These are phyloP conservation scores for Ceratocystis albifundus DNA, from an alignment of 2,329 filamentous ascomycete species.

Conservation along the genomic window DNA sequence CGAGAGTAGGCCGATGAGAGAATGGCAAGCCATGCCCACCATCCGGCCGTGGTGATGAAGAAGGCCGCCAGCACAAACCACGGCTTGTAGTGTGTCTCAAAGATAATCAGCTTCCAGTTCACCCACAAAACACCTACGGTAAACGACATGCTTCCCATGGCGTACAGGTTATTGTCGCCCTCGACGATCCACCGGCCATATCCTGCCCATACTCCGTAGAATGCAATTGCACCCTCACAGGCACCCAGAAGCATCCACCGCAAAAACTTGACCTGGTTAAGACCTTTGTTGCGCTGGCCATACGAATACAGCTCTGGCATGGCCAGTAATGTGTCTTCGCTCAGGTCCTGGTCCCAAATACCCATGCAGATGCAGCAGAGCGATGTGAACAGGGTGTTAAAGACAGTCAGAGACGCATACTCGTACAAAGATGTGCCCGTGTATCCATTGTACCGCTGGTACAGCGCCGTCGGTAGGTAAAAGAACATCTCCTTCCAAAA, in stretches of 20 bases:
- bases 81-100: conserved; percentile 70
- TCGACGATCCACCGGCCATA: conserved; percentile 40
- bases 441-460: conserved; percentile 73
- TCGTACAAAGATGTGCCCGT: conserved; percentile 88
- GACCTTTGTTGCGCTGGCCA: conserved; percentile 59
- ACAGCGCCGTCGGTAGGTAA: conserved; percentile 74
- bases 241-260: conserved; percentile 69
- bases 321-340: conserved; percentile 74
- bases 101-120: conserved; percentile 62
- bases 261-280: conserved; percentile 63
- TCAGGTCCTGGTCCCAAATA: conserved; percentile 82
- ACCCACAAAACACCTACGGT: conserved; percentile 60
- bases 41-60: conserved; percentile 51
- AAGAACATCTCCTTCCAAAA: conserved; percentile 86
- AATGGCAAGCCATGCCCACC: conserved; percentile 63
- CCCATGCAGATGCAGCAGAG: conserved; percentile 80
- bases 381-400: conserved; percentile 90
- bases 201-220: conserved; percentile 49
- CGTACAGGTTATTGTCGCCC: conserved; percentile 58
- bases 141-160: conserved; percentile 62
- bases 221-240: conserved; percentile 61
- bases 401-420: conserved; percentile 72
- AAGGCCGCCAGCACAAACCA: conserved; percentile 49
- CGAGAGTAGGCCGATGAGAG: conserved; percentile 51
- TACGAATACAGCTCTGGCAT: conserved; percentile 83